Evolutionary conservation across 257 asterid species (phyloP).

Genomic region (Solanum paucissectum): DNA sequence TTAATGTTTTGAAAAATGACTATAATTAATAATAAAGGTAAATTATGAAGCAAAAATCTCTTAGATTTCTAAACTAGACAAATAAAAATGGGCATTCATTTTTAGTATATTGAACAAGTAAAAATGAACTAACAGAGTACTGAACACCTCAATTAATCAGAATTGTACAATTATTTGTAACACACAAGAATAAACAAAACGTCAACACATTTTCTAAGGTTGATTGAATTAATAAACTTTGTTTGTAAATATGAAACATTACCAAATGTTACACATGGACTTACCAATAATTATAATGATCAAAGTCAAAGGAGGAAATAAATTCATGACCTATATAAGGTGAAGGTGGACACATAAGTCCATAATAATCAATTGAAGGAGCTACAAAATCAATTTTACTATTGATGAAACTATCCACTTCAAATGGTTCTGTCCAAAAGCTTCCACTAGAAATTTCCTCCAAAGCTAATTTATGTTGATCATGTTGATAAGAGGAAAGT

Average conservation of each 20-base stretch:
- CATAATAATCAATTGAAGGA: neutral
- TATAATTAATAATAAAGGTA: too few species aligned
- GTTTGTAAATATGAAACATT: neutral
- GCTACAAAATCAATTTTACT: neutral
- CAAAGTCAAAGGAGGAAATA: neutral
- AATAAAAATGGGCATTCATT: too few species aligned
- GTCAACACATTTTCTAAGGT: neutral
- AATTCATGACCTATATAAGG: conserved; percentile 7
- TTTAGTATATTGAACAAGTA: neutral
- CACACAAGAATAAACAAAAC: neutral
- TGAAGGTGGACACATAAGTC: conserved; percentile 14
- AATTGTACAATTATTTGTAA: neutral
- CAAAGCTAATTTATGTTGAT: neutral
- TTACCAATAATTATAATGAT: neutral
- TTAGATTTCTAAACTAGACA: neutral
- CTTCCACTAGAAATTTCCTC: neutral
- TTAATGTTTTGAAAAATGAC: too few species aligned
- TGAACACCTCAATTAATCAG: neutral
- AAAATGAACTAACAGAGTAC: neutral
- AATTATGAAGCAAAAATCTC: too few species aligned
- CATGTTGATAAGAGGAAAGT: neutral
- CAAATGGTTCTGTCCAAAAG: conserved; percentile 7
- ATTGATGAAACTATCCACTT: neutral
- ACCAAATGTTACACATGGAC: neutral
- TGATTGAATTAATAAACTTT: neutral